Conservation (phyloP, 2,329 filamentous ascomycete species). For the Talaromyces sp. region DNA sequence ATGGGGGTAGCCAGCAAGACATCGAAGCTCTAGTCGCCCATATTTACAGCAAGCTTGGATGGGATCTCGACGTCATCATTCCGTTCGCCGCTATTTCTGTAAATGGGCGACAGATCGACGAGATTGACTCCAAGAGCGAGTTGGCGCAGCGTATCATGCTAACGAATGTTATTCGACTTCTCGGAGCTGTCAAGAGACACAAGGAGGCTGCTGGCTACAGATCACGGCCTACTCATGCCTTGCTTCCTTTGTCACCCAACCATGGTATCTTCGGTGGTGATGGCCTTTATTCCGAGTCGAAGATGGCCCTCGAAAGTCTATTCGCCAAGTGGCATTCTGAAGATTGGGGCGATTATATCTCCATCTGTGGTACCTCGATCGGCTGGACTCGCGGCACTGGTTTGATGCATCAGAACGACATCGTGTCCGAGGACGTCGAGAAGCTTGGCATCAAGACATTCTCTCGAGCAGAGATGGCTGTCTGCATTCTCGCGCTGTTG, state of each 20-base stretch:
- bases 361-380: slow-evolving; percentile 96
- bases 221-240: slow-evolving; percentile 92
- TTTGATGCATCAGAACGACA: slow-evolving; percentile 95
- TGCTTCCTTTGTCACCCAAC: slow-evolving; percentile 92
- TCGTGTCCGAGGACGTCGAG: slow-evolving; percentile 94
- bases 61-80: slow-evolving; percentile 94
- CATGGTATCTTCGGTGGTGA: slow-evolving; percentile 98
- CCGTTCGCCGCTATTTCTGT: slow-evolving; percentile 97
- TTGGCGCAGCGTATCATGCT: slow-evolving; percentile 98
- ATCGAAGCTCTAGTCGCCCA: slow-evolving; percentile 81
- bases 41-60: slow-evolving; percentile 92
- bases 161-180: slow-evolving; percentile 87
- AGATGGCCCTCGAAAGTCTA: slow-evolving; percentile 90
- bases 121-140: slow-evolving; percentile 94
- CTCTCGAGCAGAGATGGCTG: slow-evolving; percentile 99
- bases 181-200: slow-evolving; percentile 85
- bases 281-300: slow-evolving; percentile 96
- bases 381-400: slow-evolving; percentile 98
- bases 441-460: slow-evolving; percentile 95
- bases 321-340: slow-evolving; percentile 99
- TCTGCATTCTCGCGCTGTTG: slow-evolving; percentile 96
- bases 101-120: slow-evolving; percentile 94
- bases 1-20: slow-evolving; percentile 82
- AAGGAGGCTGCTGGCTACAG: slow-evolving; percentile 85
- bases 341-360: slow-evolving; percentile 94